Percentiles rank a stretch among this genome's conserved stretches.
These are phyloP conservation scores for Sclerotinia spermophila DNA, from an alignment of 2,329 filamentous ascomycete species.

Conservation along the genomic window DNA sequence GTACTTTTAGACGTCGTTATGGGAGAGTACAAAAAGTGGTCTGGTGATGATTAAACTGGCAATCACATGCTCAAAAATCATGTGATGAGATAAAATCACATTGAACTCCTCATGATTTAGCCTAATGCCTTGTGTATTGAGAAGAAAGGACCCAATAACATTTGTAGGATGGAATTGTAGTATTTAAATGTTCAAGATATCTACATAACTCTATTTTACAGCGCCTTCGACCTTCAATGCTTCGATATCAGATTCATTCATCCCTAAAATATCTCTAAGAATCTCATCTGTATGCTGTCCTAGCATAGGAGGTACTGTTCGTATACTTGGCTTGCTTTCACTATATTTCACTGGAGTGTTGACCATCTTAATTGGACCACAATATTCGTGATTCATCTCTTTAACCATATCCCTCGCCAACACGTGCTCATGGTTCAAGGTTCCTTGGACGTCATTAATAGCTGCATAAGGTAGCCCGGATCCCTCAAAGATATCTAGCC, in stretches of 20 bases:
- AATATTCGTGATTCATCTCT: conserved; percentile 76
- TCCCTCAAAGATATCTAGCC: conserved; percentile 84
- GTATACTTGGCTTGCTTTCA: conserved; percentile 70
- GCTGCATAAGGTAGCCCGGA: conserved; percentile 91
- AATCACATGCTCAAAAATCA: conserved; percentile 16
- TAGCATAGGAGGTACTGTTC: conserved; percentile 76
- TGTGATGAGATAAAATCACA: conserved; percentile 18
- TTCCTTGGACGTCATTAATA: conserved; percentile 86
- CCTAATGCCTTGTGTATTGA: not conserved
- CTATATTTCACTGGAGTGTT: conserved; percentile 96
- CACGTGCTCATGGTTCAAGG: conserved; percentile 82
- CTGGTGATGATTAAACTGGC: conserved; percentile 16
- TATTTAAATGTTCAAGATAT: not conserved
- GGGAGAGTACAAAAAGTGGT: conserved; percentile 18
- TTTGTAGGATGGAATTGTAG: not conserved
- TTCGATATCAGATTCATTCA: conserved; percentile 56
- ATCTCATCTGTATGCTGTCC: conserved; percentile 86
- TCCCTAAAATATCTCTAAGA: conserved; percentile 58
- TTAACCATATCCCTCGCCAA: conserved; percentile 84
- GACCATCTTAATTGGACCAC: conserved; percentile 83
- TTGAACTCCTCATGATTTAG: not conserved
- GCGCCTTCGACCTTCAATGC: conserved; percentile 63
- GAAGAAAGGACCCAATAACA: not conserved
- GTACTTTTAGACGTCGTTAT: conserved; percentile 4
- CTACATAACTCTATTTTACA: conserved; percentile 45